Evolutionary conservation across 257 asterid genomes (phyloP).

Genomic region (Lycium barbarum): DNA sequence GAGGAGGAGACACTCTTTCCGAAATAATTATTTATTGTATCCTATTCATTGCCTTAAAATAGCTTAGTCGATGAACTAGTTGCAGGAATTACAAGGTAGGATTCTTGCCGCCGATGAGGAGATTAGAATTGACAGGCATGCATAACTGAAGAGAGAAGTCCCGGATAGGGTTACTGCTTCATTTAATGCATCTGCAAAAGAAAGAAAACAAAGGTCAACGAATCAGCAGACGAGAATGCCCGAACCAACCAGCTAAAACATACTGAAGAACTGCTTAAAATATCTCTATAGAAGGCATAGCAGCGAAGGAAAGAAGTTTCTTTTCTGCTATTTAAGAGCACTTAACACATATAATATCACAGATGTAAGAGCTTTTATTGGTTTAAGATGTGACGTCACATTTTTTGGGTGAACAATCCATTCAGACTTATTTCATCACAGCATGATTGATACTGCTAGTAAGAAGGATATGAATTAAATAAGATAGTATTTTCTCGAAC

Average conservation of each 20-base stretch:
- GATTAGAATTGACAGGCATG: background rate
- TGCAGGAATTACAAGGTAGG: constrained; percentile 25
- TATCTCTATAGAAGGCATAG: background rate
- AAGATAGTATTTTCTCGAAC: background rate
- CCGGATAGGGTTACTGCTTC: constrained; percentile 9
- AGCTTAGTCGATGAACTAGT: background rate
- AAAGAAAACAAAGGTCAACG: background rate
- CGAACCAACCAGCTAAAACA: constrained; percentile 12
- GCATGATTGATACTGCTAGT: background rate
- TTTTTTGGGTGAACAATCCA: constrained; percentile 7
- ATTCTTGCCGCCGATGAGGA: background rate
- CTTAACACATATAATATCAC: background rate
- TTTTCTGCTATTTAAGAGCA: background rate
- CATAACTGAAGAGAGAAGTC: background rate
- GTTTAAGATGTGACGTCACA: background rate
- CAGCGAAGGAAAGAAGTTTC: constrained; percentile 9
- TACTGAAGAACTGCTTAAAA: constrained; percentile 8
- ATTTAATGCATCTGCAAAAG: background rate
- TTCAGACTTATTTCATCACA: background rate
- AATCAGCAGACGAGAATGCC: background rate
- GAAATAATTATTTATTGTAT: background rate
- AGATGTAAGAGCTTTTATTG: background rate
- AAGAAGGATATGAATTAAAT: background rate
- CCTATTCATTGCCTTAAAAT: background rate
- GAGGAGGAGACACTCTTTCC: background rate